Conservation (phyloP, 345 rosid species). For the Sisymbrium irio region DNA sequence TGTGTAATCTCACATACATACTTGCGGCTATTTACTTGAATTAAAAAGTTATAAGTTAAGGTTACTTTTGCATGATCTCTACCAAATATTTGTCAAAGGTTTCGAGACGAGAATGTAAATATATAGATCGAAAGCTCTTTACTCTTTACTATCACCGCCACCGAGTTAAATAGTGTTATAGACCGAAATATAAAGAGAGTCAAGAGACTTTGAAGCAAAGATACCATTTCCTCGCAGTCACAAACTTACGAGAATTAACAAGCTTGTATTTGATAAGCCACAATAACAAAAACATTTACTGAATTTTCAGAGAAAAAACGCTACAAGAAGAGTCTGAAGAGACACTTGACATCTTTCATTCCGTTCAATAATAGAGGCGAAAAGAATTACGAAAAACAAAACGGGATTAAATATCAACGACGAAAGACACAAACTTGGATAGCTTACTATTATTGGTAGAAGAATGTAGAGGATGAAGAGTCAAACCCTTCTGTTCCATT, state of each 20-base stretch:
- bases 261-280: conserved; percentile 14
- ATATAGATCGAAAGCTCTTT: neutral
- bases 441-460: conserved; percentile 24
- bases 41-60: neutral
- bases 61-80: neutral
- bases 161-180: neutral
- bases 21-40: neutral
- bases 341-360: conserved; percentile 1
- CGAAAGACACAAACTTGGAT: conserved; percentile 8
- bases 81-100: neutral
- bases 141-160: neutral
- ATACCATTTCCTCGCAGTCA: neutral
- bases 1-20: neutral
- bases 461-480: conserved; percentile 7
- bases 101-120: neutral
- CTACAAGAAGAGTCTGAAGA: conserved; percentile 8
- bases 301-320: conserved; percentile 9
- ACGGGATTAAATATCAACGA: neutral
- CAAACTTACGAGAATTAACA: neutral
- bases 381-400: conserved; percentile 6
- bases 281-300: conserved; percentile 3
- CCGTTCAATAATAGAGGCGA: conserved; percentile 3
- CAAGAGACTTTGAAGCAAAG: neutral
- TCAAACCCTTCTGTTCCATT: conserved; percentile 22
- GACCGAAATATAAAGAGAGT: neutral